Conservation (phyloP, 176 grass and related monocot genomes). For the Puya raimondii region DNA sequence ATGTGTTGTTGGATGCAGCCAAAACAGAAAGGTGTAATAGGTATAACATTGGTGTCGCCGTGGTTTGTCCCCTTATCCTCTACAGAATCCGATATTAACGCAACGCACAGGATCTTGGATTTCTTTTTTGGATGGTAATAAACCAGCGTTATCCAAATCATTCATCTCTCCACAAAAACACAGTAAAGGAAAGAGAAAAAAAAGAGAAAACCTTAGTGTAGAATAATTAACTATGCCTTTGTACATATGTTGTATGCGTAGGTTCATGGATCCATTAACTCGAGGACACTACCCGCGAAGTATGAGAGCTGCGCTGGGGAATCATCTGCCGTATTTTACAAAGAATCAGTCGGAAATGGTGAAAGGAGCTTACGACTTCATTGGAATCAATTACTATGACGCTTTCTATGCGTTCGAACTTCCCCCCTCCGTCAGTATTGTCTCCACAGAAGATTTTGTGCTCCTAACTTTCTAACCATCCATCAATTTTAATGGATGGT, state of each 20-base stretch:
- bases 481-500: too few relatives aligned
- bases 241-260: background rate
- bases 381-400: constrained; percentile 38
- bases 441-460: too few relatives aligned
- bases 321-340: constrained; percentile 31
- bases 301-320: constrained; percentile 21
- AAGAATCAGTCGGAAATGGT: constrained; percentile 24
- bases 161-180: background rate
- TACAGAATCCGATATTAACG: constrained; percentile 1
- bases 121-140: constrained; percentile 28
- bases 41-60: constrained; percentile 20
- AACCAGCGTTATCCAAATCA: background rate
- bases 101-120: constrained; percentile 24
- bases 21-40: constrained; percentile 28
- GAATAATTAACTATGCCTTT: background rate
- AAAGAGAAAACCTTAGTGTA: background rate
- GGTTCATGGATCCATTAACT: constrained; percentile 29
- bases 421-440: background rate
- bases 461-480: too few relatives aligned
- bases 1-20: background rate
- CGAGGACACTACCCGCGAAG: constrained; percentile 23
- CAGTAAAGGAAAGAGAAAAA: background rate
- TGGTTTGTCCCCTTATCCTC: constrained; percentile 20
- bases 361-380: constrained; percentile 36
- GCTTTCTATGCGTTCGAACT: constrained; percentile 15